phyloP scores from a whole-genome alignment of 805 yeast genomes.

The Spathaspora girioi region DNA sequence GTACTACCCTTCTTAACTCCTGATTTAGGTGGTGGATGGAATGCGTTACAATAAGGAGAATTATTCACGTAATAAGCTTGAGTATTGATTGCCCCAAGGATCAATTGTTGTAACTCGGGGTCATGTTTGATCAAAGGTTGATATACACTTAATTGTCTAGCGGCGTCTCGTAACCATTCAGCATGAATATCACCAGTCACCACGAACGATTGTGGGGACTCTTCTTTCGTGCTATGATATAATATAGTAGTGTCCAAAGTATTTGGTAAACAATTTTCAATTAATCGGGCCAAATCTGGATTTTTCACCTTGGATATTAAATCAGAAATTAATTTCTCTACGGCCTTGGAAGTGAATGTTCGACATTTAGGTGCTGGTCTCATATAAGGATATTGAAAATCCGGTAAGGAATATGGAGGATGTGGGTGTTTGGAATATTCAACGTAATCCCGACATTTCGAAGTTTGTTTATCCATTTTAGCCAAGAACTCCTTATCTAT shows the following conservation, averaged over 20 bases:
- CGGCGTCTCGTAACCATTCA: constrained; percentile 88
- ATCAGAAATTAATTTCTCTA: constrained; percentile 58
- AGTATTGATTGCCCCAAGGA: constrained; percentile 76
- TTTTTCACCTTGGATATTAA: constrained; percentile 48
- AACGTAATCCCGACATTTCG: constrained; percentile 58
- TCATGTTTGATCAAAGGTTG: constrained; percentile 58
- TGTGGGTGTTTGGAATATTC: constrained; percentile 55
- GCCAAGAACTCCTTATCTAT: constrained; percentile 12
- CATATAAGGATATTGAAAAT: constrained; percentile 60
- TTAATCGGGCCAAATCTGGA: constrained; percentile 65
- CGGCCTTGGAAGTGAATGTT: constrained; percentile 60
- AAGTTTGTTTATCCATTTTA: constrained; percentile 15
- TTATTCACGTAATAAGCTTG: constrained; percentile 62
- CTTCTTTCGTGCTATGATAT: constrained; percentile 47
- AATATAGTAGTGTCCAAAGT: constrained; percentile 83
- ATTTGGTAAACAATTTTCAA: constrained; percentile 83
- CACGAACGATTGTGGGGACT: constrained; percentile 58
- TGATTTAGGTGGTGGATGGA: constrained; percentile 72
- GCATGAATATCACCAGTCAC: constrained; percentile 94
- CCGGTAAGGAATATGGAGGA: constrained; percentile 56
- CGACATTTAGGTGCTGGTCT: constrained; percentile 72
- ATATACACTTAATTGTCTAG: constrained; percentile 77
- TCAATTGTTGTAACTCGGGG: constrained; percentile 42
- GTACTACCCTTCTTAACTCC: constrained; percentile 47
- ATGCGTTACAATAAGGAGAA: constrained; percentile 87